These are phyloP conservation scores for Colletotrichum sp. DNA, from an alignment of 2,329 filamentous ascomycete genomes.

Conservation along the genomic window DNA sequence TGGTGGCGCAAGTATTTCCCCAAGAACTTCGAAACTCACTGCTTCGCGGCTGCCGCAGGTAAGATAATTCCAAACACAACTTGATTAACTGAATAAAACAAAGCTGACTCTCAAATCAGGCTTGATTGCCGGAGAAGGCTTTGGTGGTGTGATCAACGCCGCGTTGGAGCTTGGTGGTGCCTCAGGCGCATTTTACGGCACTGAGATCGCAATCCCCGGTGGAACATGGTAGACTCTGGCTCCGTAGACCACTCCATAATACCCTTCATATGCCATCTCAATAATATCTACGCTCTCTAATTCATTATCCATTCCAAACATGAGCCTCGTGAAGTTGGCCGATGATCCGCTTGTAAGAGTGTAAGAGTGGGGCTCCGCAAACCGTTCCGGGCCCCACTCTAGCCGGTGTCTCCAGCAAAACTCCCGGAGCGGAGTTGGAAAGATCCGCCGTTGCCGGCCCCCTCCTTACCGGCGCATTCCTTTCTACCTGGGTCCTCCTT, in stretches of 20 bases:
- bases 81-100: fast-evolving
- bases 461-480: too few relatives aligned
- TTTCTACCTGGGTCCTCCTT: too few relatives aligned
- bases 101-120: conserved; percentile 24
- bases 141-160: conserved; percentile 67
- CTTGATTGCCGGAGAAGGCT: conserved; percentile 67
- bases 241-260: neutral
- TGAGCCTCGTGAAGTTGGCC: neutral
- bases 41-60: conserved; percentile 62
- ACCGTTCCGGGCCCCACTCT: too few relatives aligned
- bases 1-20: conserved; percentile 59
- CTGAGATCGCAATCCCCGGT: conserved; percentile 21
- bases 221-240: neutral
- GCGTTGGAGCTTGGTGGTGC: conserved; percentile 39
- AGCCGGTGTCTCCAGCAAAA: too few relatives aligned
- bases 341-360: neutral
- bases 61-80: fast-evolving
- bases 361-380: too few relatives aligned
- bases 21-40: conserved; percentile 58
- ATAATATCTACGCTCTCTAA: neutral
- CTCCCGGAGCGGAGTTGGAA: too few relatives aligned
- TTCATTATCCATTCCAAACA: neutral
- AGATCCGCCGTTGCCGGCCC: too few relatives aligned
- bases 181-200: conserved; percentile 17
- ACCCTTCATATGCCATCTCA: neutral